Base-by-base conservation (phyloP, 305 asterid genomes). In the Salvia sclarea region DNA sequence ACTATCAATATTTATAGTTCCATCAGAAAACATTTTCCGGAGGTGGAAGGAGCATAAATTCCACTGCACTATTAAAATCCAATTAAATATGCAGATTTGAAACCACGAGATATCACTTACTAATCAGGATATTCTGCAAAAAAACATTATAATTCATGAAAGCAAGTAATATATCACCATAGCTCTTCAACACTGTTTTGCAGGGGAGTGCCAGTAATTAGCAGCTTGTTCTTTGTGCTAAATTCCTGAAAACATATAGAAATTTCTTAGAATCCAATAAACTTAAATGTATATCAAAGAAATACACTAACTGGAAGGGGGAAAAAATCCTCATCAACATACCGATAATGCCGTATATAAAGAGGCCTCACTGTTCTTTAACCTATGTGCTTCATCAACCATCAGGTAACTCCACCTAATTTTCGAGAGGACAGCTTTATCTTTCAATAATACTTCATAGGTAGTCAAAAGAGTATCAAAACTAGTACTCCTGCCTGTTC, bases 361-460 rank as follows among this genome's bases (percentile, higher is more conserved):
- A 69, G 97, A 95, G 61, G 99, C 98, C 85, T 92, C 99, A 59
- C 98, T 92, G 74, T 95, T 95, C 85, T 95, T 95, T 69, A 95
- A 77, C 88, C 98, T 82, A 78, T 95, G 99, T 9, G 99, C 99
- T 82, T 95, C 99, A 83, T 95, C 99, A 79, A 95, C 96, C 99
- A 95, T 95, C 70, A 92, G 91, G 79, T 95, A 95, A 75, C 79
- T 95, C 99, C 99, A 95, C 85, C 83, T 92, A 75, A 95, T 92
- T 84, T 89, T 92, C 13, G 97, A 95, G 64, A 95, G 96, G 45
- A 86, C 98, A 43, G 79, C 85, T 73, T 88, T 95, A 81, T 95
- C 98, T 85, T 95, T 95, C 83, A 95, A 68, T 71, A 95, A 57
- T 9, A 92, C 99, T 84, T 95, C 99, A 75, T 95, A 95, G 13